Conservation (phyloP, 2,329 filamentous ascomycete species). For the Pseudogymnoascus sp. region DNA sequence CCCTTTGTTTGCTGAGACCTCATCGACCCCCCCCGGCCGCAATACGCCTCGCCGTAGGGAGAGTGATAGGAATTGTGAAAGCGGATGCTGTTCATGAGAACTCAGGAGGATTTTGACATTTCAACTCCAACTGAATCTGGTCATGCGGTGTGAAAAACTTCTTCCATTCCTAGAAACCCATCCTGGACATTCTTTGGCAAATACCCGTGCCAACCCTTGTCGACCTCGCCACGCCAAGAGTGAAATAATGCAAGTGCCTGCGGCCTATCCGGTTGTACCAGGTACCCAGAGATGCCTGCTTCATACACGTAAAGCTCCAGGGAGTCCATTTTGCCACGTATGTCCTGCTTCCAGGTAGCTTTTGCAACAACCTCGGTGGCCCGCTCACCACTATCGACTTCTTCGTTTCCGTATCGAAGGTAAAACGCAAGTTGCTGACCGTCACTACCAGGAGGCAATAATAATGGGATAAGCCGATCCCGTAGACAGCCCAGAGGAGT, state of each 20-base stretch:
- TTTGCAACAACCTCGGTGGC: conserved; percentile 14
- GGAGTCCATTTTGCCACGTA: conserved; percentile 10
- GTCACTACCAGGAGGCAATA: conserved; percentile 14
- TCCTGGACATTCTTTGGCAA: conserved; percentile 12
- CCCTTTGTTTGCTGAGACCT: background rate
- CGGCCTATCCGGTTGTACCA: background rate
- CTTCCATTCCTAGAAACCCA: conserved; percentile 8
- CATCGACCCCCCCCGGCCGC: background rate
- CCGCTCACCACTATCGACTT: conserved; percentile 11
- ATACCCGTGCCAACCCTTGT: conserved; percentile 18
- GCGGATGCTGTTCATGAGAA: background rate
- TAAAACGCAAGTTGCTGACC: conserved; percentile 12
- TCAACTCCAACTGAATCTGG: background rate
- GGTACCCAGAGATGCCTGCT: background rate
- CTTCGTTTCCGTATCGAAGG: conserved; percentile 13
- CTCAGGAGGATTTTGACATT: background rate
- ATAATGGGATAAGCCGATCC: conserved; percentile 14
- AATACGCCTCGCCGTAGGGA: background rate
- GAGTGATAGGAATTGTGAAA: background rate
- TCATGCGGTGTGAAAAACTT: background rate
- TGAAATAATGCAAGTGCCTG: conserved; percentile 13
- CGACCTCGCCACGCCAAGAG: conserved; percentile 15
- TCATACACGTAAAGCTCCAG: conserved; percentile 14
- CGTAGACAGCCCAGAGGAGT: conserved; percentile 11
- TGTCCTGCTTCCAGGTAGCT: conserved; percentile 15